phyloP scores from a whole-genome alignment of 179 eudicot genomes.

The Corrigiola litoralis region DNA sequence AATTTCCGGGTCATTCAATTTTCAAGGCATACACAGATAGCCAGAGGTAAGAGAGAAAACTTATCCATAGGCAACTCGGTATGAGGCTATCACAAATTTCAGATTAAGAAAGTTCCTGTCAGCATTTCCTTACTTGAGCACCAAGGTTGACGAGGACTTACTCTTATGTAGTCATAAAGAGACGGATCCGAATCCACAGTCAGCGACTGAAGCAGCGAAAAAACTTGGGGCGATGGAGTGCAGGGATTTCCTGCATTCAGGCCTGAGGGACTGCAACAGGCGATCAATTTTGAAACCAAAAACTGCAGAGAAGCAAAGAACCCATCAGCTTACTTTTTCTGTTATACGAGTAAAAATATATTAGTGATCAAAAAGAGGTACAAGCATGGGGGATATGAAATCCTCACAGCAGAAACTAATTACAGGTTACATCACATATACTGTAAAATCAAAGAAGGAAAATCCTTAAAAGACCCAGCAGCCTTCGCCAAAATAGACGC shows the following conservation, averaged over 20 bases:
- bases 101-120: background rate
- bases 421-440: too few relatives aligned
- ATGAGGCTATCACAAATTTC: background rate
- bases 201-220: constrained; percentile 71
- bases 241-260: constrained; percentile 26
- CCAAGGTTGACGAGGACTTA: constrained; percentile 27
- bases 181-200: constrained; percentile 75
- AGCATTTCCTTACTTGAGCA: background rate
- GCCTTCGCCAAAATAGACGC: too few relatives aligned
- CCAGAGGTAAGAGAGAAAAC: background rate
- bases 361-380: background rate
- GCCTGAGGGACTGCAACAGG: constrained; percentile 44
- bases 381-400: too few relatives aligned
- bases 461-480: too few relatives aligned
- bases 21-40: too few relatives aligned
- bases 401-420: too few relatives aligned
- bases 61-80: background rate
- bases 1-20: too few relatives aligned
- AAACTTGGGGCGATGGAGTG: constrained; percentile 51
- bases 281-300: constrained; percentile 79
- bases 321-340: constrained; percentile 1
- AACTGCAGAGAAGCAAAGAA: constrained; percentile 40
- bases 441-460: too few relatives aligned
- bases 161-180: constrained; percentile 70
- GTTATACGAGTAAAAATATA: too few relatives aligned